A percentile compares a stretch with the other conserved stretches of the same genome.
These are phyloP conservation scores for Penicillium corylophilum DNA, from an alignment of 2,329 filamentous ascomycete genomes.

Conservation along the genomic window DNA sequence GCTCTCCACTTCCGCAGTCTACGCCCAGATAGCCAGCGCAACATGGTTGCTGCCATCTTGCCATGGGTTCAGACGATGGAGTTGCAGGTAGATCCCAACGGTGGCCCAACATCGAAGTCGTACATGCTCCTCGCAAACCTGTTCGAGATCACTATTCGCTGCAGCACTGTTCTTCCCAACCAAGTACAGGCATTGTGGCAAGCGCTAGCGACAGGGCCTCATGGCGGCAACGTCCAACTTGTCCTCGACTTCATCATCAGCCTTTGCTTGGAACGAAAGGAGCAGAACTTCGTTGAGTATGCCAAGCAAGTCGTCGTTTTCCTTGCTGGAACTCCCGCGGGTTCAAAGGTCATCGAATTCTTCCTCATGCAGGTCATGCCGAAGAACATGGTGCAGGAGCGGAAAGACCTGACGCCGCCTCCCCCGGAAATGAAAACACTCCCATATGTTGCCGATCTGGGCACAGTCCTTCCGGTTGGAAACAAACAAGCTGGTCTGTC, in stretches of 20 bases:
- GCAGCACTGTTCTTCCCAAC: conserved; percentile 83
- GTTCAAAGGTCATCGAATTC: conserved; percentile 91
- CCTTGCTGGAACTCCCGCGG: conserved; percentile 78
- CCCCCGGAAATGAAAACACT: conserved; percentile 70
- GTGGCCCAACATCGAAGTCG: conserved; percentile 83
- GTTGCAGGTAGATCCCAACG: conserved; percentile 85
- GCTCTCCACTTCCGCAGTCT: conserved; percentile 89
- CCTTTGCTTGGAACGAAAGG: conserved; percentile 85
- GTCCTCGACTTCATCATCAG: conserved; percentile 96
- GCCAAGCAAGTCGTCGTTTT: conserved; percentile 98
- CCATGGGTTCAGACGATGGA: conserved; percentile 97
- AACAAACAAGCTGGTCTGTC: conserved; percentile 93
- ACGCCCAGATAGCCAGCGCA: conserved; percentile 78
- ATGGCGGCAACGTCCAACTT: conserved; percentile 89
- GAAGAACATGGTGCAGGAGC: conserved; percentile 93
- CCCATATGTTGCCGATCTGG: conserved; percentile 86
- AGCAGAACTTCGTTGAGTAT: conserved; percentile 97
- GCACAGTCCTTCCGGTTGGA: conserved; percentile 74
- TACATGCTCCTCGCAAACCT: conserved; percentile 95
- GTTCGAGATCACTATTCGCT: conserved; percentile 93
- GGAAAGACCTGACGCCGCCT: conserved; percentile 66
- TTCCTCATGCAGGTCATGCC: conserved; percentile 86
- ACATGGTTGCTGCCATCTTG: conserved; percentile 89
- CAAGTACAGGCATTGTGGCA: conserved; percentile 98
- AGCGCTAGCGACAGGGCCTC: conserved; percentile 86